Evolutionary conservation across 2,329 filamentous ascomycete species (phyloP), one percentile per base, ranked within the genome.

Genomic region (Fusarium sp.): DNA sequence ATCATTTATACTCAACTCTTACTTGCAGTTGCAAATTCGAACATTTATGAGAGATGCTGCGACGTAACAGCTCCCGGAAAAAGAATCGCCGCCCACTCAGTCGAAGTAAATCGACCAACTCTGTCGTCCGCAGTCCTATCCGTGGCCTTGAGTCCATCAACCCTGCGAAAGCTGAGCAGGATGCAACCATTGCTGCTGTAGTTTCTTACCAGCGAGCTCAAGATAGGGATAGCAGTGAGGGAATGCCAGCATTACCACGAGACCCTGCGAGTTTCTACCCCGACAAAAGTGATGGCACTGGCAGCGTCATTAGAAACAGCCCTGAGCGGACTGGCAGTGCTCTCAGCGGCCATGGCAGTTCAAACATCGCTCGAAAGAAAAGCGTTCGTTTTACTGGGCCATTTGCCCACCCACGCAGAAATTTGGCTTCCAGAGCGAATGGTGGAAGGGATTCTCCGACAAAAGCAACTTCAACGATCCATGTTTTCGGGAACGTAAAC

Each of bases 111-210:
- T 89, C 88, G 10, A 83, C 83, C n/a, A 83, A 81, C 64, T 87
- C 86, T 37, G 79, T 83, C 15, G 49, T 45, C 12, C 69, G 70
- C 33, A 83, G 83, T 53, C 82, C 83, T 33, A 81, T 84, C 23
- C 79, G 81, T 63, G 64, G 70, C 2, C 78, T 87, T 23, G 82
- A 87, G 53, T 81, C 85, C 54, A 86, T 89, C 46, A 81, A 85
- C 70, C 85, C 85, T 3, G 79, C 78, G 14, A 78, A 81, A 6
- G 86, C 87, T 4, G 84, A 87, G 52, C 83, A 87, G 58, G 88
- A 92, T 78, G 91, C 91, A 11, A 86, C 89, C 41, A 84, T 87
- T 41, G 90, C 91, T 26, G 91, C 91, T 11, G 81, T 83, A 37
- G 82, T 90, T 74, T 91, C 91, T 3, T 92, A 88, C 75, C 78